These are phyloP conservation scores for Dissophora globulifera DNA, from an alignment of 192 early-diverging fungal species.

Conservation along the genomic window DNA sequence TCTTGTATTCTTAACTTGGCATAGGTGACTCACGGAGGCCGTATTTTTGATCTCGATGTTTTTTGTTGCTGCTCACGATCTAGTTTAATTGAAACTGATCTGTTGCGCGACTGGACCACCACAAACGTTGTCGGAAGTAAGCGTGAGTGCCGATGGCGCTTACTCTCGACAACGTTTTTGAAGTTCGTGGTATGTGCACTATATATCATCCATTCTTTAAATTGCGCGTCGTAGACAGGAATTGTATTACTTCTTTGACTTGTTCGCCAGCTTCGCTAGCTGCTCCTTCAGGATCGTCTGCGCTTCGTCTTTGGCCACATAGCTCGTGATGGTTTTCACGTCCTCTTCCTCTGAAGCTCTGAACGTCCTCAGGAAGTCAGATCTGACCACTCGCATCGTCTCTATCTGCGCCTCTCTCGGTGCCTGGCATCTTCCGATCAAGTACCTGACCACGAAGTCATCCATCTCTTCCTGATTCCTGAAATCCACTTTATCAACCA, in stretches of 20 bases:
- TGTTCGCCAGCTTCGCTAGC: constrained; percentile 34
- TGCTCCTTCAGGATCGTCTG: constrained; percentile 33
- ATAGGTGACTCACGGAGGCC: constrained; percentile 21
- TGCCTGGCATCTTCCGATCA: constrained; percentile 17
- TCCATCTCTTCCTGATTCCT: constrained; percentile 41
- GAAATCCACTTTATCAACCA: constrained; percentile 46
- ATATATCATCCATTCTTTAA: no score
- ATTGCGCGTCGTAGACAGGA: no score
- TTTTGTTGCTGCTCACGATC: no score
- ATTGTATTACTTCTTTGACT: constrained; percentile 31
- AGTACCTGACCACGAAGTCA: constrained; percentile 35
- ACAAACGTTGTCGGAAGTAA: no score
- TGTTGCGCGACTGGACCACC: no score
- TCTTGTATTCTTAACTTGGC: no score
- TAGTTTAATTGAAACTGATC: no score
- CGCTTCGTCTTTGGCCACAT: constrained; percentile 31
- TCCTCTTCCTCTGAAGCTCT: constrained; percentile 35
- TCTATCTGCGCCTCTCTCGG: constrained; percentile 34
- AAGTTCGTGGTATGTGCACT: no score
- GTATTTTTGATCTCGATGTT: background rate
- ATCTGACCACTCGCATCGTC: constrained; percentile 40
- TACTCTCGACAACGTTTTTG: no score
- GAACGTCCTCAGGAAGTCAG: constrained; percentile 28
- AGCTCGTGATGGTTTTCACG: constrained; percentile 27
- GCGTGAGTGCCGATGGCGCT: no score